phyloP scores from a whole-genome alignment of 257 asterid genomes.

The Solanum dulcamara region DNA sequence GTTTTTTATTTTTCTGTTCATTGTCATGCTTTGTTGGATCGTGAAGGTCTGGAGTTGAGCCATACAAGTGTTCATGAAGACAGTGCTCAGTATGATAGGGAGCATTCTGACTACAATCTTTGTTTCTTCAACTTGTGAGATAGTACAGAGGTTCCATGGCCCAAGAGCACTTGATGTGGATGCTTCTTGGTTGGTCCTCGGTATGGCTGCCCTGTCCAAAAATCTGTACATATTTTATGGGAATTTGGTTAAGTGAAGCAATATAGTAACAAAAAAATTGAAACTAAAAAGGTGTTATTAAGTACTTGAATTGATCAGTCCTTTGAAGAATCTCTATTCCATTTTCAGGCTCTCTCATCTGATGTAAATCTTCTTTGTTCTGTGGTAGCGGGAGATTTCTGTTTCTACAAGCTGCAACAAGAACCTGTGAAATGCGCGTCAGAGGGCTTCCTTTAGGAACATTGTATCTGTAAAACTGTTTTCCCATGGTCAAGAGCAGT shows the following conservation, averaged over 20 bases:
- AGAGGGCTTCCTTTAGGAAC: constrained; percentile 51
- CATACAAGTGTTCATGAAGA: constrained; percentile 66
- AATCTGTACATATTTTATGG: constrained; percentile 22
- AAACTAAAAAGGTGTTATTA: not conserved
- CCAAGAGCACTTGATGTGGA: not conserved
- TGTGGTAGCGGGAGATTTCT: constrained; percentile 38
- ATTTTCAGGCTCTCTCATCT: constrained; percentile 34
- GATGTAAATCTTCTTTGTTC: constrained; percentile 28
- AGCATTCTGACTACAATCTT: constrained; percentile 57
- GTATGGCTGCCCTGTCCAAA: constrained; percentile 52
- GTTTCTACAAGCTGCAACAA: constrained; percentile 52
- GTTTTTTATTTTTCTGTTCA: constrained; percentile 35
- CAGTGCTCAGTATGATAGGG: constrained; percentile 58
- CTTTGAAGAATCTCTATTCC: constrained; percentile 38
- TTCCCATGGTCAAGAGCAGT: constrained; percentile 41
- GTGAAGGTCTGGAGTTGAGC: constrained; percentile 79
- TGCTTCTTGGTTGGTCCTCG: constrained; percentile 5
- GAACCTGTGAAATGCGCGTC: constrained; percentile 35
- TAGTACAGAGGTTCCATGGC: constrained; percentile 49
- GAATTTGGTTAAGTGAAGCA: not conserved
- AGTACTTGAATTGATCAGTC: constrained; percentile 59
- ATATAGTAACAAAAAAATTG: not conserved
- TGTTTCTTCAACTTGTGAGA: constrained; percentile 67
- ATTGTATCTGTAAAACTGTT: constrained; percentile 28
- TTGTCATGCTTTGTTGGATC: constrained; percentile 61